Evolutionary conservation across 495 filamentous ascomycete genomes (phyloP).

Genomic region (Chlorociboria aeruginascens): DNA sequence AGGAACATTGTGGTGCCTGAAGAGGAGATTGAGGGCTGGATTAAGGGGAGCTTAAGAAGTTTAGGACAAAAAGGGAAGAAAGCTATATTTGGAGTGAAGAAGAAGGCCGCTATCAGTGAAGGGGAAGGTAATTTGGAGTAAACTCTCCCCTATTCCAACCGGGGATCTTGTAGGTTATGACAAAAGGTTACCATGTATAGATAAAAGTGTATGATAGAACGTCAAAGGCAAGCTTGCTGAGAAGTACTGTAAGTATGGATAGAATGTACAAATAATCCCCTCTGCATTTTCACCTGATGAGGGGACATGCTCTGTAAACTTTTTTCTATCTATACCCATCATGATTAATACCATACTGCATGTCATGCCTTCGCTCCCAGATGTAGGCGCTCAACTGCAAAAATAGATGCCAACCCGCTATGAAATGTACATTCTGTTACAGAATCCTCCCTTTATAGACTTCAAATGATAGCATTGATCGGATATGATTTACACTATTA

Average conservation of each 20-base stretch:
- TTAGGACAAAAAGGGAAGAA: constrained; percentile 7
- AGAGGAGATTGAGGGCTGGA: constrained; percentile 56
- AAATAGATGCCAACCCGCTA: no score
- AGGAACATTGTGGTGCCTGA: constrained; percentile 47
- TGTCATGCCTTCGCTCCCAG: no score
- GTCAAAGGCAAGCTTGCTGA: background rate
- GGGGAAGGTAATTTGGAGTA: constrained; percentile 13
- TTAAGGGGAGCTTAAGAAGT: constrained; percentile 31
- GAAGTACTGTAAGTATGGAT: background rate
- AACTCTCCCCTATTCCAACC: background rate
- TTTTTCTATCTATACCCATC: constrained; percentile 13
- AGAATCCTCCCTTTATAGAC: no score
- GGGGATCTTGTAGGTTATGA: constrained; percentile 1
- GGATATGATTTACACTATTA: no score
- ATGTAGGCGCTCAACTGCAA: no score
- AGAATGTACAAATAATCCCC: constrained; percentile 2
- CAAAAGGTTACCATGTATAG: background rate
- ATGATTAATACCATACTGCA: no score
- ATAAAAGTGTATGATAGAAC: background rate
- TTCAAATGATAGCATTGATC: no score
- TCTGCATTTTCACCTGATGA: constrained; percentile 1
- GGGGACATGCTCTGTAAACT: constrained; percentile 10
- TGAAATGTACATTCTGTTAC: no score
- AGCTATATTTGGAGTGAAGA: constrained; percentile 7
- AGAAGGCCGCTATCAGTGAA: constrained; percentile 1